Conservation (phyloP, 202 grass and related monocot genomes). For the Schoenoplectus tabernaemontani region DNA sequence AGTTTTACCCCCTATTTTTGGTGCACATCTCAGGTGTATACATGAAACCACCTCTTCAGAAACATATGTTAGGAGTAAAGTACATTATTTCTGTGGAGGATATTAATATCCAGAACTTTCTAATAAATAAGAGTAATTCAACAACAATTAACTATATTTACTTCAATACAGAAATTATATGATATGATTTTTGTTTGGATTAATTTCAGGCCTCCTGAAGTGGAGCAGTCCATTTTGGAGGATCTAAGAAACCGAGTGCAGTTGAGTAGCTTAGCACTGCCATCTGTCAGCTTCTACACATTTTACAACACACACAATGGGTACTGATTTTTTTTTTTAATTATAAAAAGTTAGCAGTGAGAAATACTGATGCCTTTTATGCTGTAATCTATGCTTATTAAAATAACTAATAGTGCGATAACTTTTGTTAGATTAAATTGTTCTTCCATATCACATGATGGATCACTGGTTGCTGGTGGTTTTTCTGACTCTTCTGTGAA, state of each 20-base stretch:
- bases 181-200: conserved; percentile 1
- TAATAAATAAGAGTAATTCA: neutral
- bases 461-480: conserved; percentile 88
- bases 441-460: conserved; percentile 88
- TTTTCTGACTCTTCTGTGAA: conserved; percentile 98
- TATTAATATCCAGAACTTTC: neutral
- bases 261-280: conserved; percentile 66
- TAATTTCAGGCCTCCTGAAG: conserved; percentile 80
- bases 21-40: too few relatives aligned
- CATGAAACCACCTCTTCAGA: neutral
- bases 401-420: neutral
- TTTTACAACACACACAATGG: conserved; percentile 95
- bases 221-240: conserved; percentile 70
- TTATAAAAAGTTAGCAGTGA: conserved; percentile 16
- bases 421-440: conserved; percentile 74
- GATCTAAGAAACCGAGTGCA: conserved; percentile 81
- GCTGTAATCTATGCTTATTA: neutral
- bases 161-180: neutral
- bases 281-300: conserved; percentile 97
- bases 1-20: too few relatives aligned
- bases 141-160: neutral
- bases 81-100: neutral
- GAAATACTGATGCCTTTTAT: neutral
- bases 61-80: neutral
- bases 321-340: conserved; percentile 28